Conservation (phyloP, 768 basidiomycete genomes). For the Podaxis carcinomalis region DNA sequence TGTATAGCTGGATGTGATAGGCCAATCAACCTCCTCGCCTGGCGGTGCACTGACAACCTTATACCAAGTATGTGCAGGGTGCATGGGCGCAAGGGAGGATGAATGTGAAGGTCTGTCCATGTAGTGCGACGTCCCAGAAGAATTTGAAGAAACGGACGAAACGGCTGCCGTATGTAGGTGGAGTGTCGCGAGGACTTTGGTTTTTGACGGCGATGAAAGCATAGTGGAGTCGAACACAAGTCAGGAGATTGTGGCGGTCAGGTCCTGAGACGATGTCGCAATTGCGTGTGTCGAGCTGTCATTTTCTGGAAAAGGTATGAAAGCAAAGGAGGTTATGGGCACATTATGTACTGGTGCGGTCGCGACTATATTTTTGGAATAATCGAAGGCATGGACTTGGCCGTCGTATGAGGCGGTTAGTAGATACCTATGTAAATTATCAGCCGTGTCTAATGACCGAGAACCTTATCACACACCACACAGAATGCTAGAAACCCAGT, state of each 20-base stretch:
- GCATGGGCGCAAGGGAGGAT: neutral
- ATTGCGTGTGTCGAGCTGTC: conserved; percentile 34
- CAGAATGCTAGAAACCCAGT: conserved; percentile 88
- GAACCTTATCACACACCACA: conserved; percentile 38
- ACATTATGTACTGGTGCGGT: conserved; percentile 53
- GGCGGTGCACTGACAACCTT: conserved; percentile 65
- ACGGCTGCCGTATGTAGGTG: conserved; percentile 82
- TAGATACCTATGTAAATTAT: conserved; percentile 45
- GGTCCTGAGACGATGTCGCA: conserved; percentile 76
- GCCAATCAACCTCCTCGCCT: conserved; percentile 71
- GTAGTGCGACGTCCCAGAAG: conserved; percentile 30
- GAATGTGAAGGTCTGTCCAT: conserved; percentile 24
- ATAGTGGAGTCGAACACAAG: conserved; percentile 20
- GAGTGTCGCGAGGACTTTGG: conserved; percentile 60
- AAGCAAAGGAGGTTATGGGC: conserved; percentile 62
- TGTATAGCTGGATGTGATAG: conserved; percentile 71
- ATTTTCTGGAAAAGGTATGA: conserved; percentile 36
- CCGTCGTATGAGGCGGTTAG: conserved; percentile 83
- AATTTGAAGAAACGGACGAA: conserved; percentile 60
- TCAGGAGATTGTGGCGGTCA: conserved; percentile 58
- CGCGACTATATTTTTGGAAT: conserved; percentile 53
- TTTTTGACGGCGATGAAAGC: conserved; percentile 13
- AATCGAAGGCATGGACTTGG: conserved; percentile 67
- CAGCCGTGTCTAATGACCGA: neutral
- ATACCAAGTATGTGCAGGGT: conserved; percentile 46